phyloP scores from a whole-genome alignment of 495 filamentous ascomycete genomes.

The Annulohypoxylon nitens region DNA sequence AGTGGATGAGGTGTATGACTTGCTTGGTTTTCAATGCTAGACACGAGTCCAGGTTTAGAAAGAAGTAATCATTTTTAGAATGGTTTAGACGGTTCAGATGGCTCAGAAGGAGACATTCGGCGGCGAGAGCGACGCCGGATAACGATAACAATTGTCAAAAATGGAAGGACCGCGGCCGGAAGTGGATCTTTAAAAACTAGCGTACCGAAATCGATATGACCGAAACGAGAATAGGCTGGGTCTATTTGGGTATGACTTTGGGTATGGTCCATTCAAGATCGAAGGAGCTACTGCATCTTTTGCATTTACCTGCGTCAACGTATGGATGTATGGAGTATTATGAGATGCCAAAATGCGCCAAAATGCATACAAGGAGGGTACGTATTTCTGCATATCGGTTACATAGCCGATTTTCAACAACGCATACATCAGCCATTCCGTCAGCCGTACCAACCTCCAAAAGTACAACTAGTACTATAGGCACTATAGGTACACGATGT shows the following conservation, averaged over 20 bases:
- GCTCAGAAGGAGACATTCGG: constrained; percentile 8
- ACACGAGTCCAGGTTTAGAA: constrained; percentile 27
- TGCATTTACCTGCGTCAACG: constrained; percentile 27
- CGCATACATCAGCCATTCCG: constrained; percentile 11
- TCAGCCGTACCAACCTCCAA: constrained; percentile 24
- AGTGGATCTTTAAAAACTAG: constrained; percentile 22
- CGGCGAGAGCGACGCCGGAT: constrained; percentile 17
- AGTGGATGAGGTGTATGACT: background rate
- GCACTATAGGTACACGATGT: background rate
- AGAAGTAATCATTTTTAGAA: constrained; percentile 5
- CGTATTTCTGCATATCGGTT: constrained; percentile 16
- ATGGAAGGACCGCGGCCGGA: constrained; percentile 24
- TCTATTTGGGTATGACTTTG: background rate
- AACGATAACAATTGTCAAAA: constrained; percentile 35
- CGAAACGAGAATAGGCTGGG: constrained; percentile 27
- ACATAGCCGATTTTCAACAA: constrained; percentile 31
- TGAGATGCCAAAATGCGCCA: no score
- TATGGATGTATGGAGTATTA: no score
- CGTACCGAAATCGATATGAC: constrained; percentile 31
- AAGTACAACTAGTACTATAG: background rate
- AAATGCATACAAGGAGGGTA: background rate
- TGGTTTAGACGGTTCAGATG: background rate
- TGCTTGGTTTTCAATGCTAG: constrained; percentile 1
- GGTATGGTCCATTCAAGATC: constrained; percentile 13
- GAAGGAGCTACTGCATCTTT: constrained; percentile 43